Conservation (phyloP, 495 filamentous ascomycete genomes). For the Lepidopterella palustris region DNA sequence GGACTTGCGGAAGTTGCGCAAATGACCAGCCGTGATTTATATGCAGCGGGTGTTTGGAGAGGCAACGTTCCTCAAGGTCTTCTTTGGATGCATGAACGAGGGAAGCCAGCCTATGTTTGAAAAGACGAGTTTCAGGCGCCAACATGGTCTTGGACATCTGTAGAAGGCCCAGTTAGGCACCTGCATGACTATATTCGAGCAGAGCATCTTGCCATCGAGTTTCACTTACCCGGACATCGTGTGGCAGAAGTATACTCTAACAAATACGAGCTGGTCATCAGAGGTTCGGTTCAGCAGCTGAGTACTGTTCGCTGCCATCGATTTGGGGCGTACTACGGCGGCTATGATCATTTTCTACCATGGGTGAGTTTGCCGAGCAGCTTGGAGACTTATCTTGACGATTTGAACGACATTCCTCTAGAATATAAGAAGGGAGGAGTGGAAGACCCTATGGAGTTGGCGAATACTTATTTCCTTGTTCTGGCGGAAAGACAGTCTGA, state of each 20-base stretch:
- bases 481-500: neutral
- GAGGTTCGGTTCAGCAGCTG: neutral
- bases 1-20: neutral
- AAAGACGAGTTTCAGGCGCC: conserved; percentile 3
- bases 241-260: neutral
- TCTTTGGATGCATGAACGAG: conserved; percentile 6
- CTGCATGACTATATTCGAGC: neutral
- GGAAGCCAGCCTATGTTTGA: neutral
- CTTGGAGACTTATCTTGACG: conserved; percentile 5
- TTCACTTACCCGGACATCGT: neutral
- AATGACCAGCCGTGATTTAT: neutral
- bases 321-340: neutral
- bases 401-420: neutral
- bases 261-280: neutral
- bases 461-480: neutral
- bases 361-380: neutral
- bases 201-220: neutral
- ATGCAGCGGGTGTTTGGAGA: neutral
- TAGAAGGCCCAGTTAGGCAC: neutral
- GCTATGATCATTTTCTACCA: neutral
- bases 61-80: neutral
- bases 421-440: neutral
- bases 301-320: neutral
- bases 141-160: conserved; percentile 5
- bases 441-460: neutral